These are phyloP conservation scores for Metschnikowia drakensbergensis DNA, from an alignment of 805 yeast genomes.

Conservation along the genomic window DNA sequence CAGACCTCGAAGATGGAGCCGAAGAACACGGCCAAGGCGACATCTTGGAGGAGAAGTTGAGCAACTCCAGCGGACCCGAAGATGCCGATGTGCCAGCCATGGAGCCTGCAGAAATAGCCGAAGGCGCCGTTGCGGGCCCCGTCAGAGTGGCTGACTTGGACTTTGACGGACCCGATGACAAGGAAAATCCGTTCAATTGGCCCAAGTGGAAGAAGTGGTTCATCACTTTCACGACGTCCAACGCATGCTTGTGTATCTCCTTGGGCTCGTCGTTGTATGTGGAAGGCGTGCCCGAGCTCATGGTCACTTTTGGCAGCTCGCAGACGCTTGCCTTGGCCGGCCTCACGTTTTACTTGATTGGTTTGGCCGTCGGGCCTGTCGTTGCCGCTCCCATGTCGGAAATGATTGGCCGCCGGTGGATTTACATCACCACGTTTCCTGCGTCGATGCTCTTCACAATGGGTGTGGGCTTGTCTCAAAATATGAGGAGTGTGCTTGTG, in stretches of 20 bases:
- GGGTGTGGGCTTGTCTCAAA: constrained; percentile 20
- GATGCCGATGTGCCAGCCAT: not conserved
- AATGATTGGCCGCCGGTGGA: constrained; percentile 17
- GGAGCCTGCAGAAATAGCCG: not conserved
- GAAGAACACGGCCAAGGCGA: not conserved
- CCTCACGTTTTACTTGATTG: constrained; percentile 63
- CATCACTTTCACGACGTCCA: constrained; percentile 52
- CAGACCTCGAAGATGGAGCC: not conserved
- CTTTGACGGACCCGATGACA: constrained; percentile 65
- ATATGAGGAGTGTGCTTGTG: constrained; percentile 46
- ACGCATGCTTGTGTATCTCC: constrained; percentile 67
- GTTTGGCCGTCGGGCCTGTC: constrained; percentile 69
- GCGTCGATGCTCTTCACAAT: constrained; percentile 18
- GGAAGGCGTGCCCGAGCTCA: constrained; percentile 56
- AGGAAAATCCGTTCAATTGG: constrained; percentile 69
- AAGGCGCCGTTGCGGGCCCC: not conserved
- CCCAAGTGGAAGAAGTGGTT: constrained; percentile 59
- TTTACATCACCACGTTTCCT: constrained; percentile 17
- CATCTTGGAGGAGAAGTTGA: constrained; percentile 11
- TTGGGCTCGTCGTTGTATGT: constrained; percentile 74
- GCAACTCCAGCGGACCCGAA: not conserved
- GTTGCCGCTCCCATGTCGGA: constrained; percentile 57
- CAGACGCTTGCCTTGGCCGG: constrained; percentile 65
- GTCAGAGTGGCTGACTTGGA: constrained; percentile 22
- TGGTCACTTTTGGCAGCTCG: constrained; percentile 45